These are phyloP conservation scores for Jacaranda mimosifolia DNA, from an alignment of 257 asterid genomes.

Conservation along the genomic window DNA sequence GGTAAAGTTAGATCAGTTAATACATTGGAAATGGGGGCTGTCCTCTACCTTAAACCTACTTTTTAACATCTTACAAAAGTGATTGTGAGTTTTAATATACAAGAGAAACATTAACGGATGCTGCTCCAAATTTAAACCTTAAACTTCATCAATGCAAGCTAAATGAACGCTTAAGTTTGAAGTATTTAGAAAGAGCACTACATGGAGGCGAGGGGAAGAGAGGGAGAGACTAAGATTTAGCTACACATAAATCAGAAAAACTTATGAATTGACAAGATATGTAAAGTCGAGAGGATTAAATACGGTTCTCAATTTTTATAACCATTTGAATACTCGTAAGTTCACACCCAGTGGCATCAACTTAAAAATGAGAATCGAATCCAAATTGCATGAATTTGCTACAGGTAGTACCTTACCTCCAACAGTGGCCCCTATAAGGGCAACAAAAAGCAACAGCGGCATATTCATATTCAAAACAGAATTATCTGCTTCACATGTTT, in stretches of 20 bases:
- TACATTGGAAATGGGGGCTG: not conserved
- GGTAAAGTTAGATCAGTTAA: not conserved
- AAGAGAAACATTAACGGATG: not conserved
- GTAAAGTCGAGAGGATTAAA: not conserved
- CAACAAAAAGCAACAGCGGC: conserved; percentile 88
- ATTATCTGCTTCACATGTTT: conserved; percentile 79
- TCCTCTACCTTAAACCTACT: not conserved
- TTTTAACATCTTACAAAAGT: not conserved
- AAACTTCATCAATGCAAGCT: not conserved
- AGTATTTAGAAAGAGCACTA: not conserved
- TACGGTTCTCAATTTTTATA: too few relatives aligned
- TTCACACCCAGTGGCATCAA: conserved; percentile 7
- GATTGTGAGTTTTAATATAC: not conserved
- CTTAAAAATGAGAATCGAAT: conserved; percentile 10
- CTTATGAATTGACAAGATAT: not conserved
- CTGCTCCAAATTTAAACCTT: not conserved
- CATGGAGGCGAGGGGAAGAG: not conserved
- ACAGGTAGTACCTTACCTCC: conserved; percentile 67
- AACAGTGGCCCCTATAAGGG: conserved; percentile 93
- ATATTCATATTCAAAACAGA: conserved; percentile 74
- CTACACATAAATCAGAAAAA: not conserved
- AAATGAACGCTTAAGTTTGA: not conserved
- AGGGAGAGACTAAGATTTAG: not conserved
- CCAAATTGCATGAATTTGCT: not conserved
- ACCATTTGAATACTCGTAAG: not conserved